Conservation (phyloP, 1,284 basidiomycete genomes). For the Coniophora puteana region DNA sequence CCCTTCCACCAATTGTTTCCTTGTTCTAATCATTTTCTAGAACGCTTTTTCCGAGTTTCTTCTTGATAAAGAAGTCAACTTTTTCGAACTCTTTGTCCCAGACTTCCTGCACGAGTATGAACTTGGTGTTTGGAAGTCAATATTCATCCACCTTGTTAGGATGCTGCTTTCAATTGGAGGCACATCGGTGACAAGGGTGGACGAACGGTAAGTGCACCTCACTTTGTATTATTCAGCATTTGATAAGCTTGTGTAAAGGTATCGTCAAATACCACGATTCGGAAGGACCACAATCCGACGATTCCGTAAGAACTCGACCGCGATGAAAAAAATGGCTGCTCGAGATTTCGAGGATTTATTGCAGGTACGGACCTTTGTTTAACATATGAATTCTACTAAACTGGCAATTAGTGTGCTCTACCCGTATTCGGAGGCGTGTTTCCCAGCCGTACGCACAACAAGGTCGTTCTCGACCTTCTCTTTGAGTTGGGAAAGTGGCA, state of each 20-base stretch:
- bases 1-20: background rate
- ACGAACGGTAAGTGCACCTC: conserved; percentile 2
- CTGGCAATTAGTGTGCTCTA: conserved; percentile 25
- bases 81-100: conserved; percentile 14
- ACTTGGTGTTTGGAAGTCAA: conserved; percentile 22
- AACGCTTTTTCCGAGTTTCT: conserved; percentile 16
- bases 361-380: conserved; percentile 12
- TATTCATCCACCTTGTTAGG: conserved; percentile 20
- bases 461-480: conserved; percentile 3
- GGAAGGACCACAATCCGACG: conserved; percentile 17
- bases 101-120: conserved; percentile 22
- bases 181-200: conserved; percentile 6
- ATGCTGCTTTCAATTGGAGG: conserved; percentile 10
- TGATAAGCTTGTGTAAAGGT: background rate
- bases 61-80: conserved; percentile 5
- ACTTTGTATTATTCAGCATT: background rate
- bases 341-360: conserved; percentile 25
- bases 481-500: conserved; percentile 13
- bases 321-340: conserved; percentile 20
- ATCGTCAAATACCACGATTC: conserved; percentile 13
- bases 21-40: conserved; percentile 4
- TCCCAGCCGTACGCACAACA: conserved; percentile 14
- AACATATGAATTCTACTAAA: too few species aligned
- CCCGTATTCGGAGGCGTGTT: conserved; percentile 24
- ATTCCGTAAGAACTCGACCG: conserved; percentile 17